Conservation (phyloP, 352 stramenopile species). For the Achlya hypogyna region DNA sequence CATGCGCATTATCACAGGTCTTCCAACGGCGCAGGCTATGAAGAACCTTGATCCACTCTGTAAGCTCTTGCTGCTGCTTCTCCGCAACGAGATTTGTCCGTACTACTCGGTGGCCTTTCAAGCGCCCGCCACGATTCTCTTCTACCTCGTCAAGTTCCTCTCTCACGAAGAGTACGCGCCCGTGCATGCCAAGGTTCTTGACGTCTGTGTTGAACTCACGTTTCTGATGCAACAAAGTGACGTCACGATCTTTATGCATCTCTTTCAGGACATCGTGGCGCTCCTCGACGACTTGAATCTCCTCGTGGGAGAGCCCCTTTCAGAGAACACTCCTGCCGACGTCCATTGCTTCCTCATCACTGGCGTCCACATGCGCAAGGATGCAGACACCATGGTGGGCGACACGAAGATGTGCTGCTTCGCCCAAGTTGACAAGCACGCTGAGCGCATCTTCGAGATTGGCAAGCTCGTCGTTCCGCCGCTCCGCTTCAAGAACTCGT, state of each 20-base stretch:
- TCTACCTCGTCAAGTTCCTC: conserved; percentile 69
- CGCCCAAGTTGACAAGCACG: neutral
- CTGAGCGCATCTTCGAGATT: neutral
- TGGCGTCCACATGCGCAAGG: conserved; percentile 53
- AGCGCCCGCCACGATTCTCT: conserved; percentile 50
- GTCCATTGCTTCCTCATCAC: conserved; percentile 48
- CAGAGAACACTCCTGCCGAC: conserved; percentile 21
- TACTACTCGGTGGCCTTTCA: conserved; percentile 55
- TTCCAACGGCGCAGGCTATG: conserved; percentile 27
- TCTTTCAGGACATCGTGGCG: conserved; percentile 46
- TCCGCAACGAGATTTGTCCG: conserved; percentile 38
- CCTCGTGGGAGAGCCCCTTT: conserved; percentile 22
- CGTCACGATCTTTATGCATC: conserved; percentile 49
- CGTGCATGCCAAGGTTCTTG: conserved; percentile 36
- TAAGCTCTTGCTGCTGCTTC: conserved; percentile 38
- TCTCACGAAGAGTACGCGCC: conserved; percentile 31
- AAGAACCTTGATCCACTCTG: conserved; percentile 46
- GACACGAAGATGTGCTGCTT: conserved; percentile 22
- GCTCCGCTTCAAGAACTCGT: neutral
- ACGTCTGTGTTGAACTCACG: conserved; percentile 43
- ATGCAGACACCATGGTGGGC: conserved; percentile 40
- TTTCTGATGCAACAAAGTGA: conserved; percentile 46
- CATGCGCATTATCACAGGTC: conserved; percentile 37
- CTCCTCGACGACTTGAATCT: conserved; percentile 46
- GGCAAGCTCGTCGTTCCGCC: conserved; percentile 14